These are phyloP conservation scores for Hibiscus trionum DNA, from an alignment of 345 rosid genomes.

Conservation along the genomic window DNA sequence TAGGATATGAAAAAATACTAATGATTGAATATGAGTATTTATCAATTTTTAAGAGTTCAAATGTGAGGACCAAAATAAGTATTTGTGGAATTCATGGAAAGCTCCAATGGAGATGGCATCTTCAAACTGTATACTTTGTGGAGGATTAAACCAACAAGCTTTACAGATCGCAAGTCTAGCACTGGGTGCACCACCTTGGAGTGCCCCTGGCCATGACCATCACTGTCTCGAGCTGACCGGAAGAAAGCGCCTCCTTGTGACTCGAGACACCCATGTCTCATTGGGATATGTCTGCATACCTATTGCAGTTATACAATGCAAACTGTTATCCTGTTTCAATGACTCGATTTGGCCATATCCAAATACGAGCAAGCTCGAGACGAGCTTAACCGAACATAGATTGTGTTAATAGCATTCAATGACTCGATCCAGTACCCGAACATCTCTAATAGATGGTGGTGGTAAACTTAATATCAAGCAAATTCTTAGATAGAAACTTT, in stretches of 20 bases:
- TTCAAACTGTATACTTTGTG: slow-evolving; percentile 27
- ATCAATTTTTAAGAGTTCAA: too few species aligned
- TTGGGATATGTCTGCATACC: slow-evolving; percentile 14
- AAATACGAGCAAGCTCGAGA: too few species aligned
- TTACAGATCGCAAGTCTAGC: slow-evolving; percentile 46
- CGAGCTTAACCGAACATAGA: too few species aligned
- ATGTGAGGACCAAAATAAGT: too few species aligned
- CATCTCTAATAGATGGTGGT: not conserved
- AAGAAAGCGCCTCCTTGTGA: slow-evolving; percentile 19
- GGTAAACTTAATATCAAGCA: not conserved
- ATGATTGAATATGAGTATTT: too few species aligned
- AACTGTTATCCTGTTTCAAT: slow-evolving; percentile 31
- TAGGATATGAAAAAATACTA: too few species aligned
- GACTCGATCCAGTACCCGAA: too few species aligned
- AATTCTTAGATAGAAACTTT: not conserved
- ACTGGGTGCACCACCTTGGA: slow-evolving; percentile 39
- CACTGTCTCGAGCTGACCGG: slow-evolving; percentile 34
- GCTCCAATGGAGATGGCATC: slow-evolving; percentile 30
- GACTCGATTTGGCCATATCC: too few species aligned
- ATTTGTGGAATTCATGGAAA: slow-evolving; percentile 35
- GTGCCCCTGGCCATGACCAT: slow-evolving; percentile 46
- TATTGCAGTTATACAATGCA: slow-evolving; percentile 29
- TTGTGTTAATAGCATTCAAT: too few species aligned
- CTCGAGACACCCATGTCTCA: slow-evolving; percentile 29
- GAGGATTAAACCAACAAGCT: slow-evolving; percentile 29